phyloP scores from a whole-genome alignment of 1,284 basidiomycete genomes.

The Xerocomus subilludens region DNA sequence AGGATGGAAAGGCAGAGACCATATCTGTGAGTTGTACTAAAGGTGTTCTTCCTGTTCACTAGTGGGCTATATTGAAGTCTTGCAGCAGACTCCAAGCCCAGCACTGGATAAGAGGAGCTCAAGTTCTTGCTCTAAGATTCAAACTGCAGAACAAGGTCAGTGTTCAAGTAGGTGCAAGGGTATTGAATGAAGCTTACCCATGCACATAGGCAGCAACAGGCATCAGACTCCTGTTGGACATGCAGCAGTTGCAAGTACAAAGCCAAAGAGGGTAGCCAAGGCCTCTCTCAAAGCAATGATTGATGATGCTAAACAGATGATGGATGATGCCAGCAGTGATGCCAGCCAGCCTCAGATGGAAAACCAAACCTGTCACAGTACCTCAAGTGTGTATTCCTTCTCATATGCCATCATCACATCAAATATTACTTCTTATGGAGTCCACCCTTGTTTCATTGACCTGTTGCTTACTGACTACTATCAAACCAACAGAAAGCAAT shows the following conservation, averaged over 20 bases:
- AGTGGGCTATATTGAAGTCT: too few species aligned
- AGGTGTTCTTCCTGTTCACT: too few species aligned
- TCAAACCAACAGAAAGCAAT: background rate
- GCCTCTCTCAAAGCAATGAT: conserved; percentile 14
- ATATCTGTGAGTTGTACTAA: too few species aligned
- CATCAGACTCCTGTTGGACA: too few species aligned
- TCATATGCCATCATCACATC: background rate
- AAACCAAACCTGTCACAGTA: too few species aligned
- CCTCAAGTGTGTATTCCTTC: too few species aligned
- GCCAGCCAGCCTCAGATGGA: too few species aligned
- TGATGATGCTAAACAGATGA: conserved; percentile 3
- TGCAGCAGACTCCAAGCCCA: background rate
- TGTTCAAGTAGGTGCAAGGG: too few species aligned
- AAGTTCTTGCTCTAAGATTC: background rate
- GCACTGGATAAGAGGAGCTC: background rate
- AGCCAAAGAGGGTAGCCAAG: background rate
- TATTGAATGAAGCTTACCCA: too few species aligned
- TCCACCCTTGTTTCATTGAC: background rate
- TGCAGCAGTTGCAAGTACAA: background rate
- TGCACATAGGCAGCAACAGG: too few species aligned
- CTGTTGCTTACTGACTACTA: conserved; percentile 13
- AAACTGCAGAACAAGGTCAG: too few species aligned
- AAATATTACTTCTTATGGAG: conserved; percentile 15
- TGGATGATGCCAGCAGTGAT: too few species aligned
- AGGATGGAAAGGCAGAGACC: background rate